Conservation (phyloP, 495 filamentous ascomycete species). For the Ascodesmis nigricans region DNA sequence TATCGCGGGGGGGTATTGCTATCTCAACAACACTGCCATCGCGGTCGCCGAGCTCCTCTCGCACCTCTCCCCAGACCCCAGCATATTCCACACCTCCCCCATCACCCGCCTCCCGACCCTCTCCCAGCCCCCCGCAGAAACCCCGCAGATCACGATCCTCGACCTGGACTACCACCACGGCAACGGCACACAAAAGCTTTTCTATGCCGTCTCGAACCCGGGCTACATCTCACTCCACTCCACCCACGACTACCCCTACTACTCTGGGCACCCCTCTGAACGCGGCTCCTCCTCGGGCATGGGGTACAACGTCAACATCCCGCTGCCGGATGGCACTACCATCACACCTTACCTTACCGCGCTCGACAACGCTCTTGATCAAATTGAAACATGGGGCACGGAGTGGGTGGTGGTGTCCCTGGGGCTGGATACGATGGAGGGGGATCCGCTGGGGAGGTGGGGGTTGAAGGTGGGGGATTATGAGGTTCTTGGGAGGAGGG, state of each 20-base stretch:
- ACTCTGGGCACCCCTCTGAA: conserved; percentile 8
- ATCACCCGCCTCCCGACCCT: background rate
- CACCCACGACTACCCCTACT: conserved; percentile 14
- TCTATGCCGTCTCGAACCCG: conserved; percentile 8
- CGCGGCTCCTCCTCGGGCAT: conserved; percentile 4
- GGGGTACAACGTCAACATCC: conserved; percentile 11
- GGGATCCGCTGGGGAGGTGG: conserved; percentile 11
- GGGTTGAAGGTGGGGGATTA: conserved; percentile 7
- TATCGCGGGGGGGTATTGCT: conserved; percentile 11
- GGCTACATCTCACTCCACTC: conserved; percentile 11
- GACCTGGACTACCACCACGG: conserved; percentile 15
- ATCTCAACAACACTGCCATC: conserved; percentile 13
- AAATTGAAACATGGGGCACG: conserved; percentile 2
- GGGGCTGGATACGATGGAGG: conserved; percentile 10
- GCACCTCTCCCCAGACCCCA: background rate
- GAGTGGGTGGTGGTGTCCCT: conserved; percentile 9
- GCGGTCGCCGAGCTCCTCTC: conserved; percentile 6
- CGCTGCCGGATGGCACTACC: background rate
- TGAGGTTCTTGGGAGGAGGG: conserved; percentile 3
- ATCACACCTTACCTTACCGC: conserved; percentile 1
- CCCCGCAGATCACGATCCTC: conserved; percentile 7
- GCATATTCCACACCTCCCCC: no score
- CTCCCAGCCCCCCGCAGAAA: background rate
- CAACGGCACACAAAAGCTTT: conserved; percentile 12
- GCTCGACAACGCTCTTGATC: conserved; percentile 3